Conservation (phyloP, 495 filamentous ascomycete genomes). For the Pyrenopolyporus hunteri region DNA sequence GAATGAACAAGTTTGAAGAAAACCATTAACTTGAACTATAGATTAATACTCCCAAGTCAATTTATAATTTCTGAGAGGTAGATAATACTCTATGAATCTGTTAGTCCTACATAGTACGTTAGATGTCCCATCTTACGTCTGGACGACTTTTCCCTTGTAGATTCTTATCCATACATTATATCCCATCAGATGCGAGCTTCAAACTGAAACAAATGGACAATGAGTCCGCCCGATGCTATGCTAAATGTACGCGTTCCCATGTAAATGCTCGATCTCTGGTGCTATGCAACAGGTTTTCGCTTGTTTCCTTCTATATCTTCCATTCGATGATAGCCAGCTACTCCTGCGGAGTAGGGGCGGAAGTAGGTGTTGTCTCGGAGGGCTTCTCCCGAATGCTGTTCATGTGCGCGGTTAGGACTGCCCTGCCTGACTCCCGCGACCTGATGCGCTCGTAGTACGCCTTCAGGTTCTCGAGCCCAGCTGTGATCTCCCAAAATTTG, state of each 20-base stretch:
- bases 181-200: neutral
- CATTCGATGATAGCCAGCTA: neutral
- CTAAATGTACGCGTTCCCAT: constrained; percentile 9
- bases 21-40: no score
- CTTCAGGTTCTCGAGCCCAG: constrained; percentile 52
- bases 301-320: neutral
- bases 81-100: no score
- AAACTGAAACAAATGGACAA: neutral
- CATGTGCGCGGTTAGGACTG: constrained; percentile 41
- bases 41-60: no score
- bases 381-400: constrained; percentile 8
- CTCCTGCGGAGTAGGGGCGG: neutral
- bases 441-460: constrained; percentile 60
- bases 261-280: constrained; percentile 8
- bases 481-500: constrained; percentile 35
- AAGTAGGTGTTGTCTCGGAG: neutral
- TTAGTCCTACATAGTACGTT: no score
- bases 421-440: constrained; percentile 55
- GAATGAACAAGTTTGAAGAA: no score
- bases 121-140: no score
- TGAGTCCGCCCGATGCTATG: constrained; percentile 3
- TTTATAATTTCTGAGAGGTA: no score
- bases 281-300: neutral
- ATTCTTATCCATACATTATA: neutral
- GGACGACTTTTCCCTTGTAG: no score